A percentile compares a stretch with the other conserved stretches of the same genome.
phyloP scores from a whole-genome alignment of 257 asterid genomes.

The Misopates orontium region DNA sequence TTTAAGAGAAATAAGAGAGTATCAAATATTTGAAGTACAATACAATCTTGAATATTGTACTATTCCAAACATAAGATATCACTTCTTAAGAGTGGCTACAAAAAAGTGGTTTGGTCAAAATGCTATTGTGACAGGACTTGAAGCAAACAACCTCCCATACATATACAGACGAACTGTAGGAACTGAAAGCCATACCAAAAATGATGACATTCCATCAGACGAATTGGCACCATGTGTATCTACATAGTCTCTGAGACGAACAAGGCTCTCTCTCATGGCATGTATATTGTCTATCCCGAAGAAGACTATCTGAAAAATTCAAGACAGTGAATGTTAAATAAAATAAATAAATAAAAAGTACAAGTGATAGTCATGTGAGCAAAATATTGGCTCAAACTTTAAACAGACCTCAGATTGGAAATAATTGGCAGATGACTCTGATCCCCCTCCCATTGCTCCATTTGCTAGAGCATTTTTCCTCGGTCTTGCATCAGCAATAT shows the following conservation, averaged over 20 bases:
- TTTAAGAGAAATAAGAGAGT: background rate
- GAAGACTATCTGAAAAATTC: slow-evolving; percentile 71
- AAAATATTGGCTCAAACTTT: slow-evolving; percentile 24
- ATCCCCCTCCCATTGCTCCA: slow-evolving; percentile 99
- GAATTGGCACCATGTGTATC: slow-evolving; percentile 95
- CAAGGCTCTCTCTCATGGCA: slow-evolving; percentile 95
- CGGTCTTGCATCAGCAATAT: slow-evolving; percentile 99
- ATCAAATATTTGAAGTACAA: background rate
- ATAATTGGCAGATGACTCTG: slow-evolving; percentile 97
- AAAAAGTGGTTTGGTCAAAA: slow-evolving; percentile 5
- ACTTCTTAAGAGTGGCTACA: background rate
- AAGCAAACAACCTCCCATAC: background rate
- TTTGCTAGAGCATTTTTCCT: slow-evolving; percentile 97
- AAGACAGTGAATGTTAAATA: slow-evolving; percentile 25
- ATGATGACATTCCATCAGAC: slow-evolving; percentile 96
- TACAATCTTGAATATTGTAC: background rate
- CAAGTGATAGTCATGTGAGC: slow-evolving; percentile 20
- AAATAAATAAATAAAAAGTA: slow-evolving; percentile 12
- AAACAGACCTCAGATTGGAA: slow-evolving; percentile 86
- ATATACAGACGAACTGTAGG: too few species aligned
- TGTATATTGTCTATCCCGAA: slow-evolving; percentile 97
- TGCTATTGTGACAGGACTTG: slow-evolving; percentile 4
- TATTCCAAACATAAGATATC: background rate
- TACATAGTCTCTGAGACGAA: slow-evolving; percentile 86
- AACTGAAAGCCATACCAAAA: slow-evolving; percentile 61